Evolutionary conservation across 2,329 filamentous ascomycete species (phyloP).

Genomic region (Arthrocladium fulminans): DNA sequence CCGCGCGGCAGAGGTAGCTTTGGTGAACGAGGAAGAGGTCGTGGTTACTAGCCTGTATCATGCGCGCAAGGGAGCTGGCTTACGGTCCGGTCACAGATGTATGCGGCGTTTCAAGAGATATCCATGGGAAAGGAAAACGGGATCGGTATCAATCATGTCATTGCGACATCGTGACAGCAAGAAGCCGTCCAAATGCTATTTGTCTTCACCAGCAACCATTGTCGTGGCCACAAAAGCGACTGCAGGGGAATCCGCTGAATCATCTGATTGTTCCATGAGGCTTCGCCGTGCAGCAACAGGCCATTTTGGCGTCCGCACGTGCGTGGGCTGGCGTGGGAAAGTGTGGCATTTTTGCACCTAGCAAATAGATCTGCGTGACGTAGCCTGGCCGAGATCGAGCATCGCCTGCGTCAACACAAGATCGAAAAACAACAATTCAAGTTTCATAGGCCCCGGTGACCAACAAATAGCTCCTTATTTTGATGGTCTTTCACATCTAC

Average conservation of each 20-base stretch:
- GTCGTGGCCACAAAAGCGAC: no score
- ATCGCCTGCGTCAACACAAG: neutral
- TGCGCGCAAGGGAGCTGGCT: constrained; percentile 8
- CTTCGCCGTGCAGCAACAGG: no score
- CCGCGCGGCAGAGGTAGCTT: constrained; percentile 31
- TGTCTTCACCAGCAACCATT: no score
- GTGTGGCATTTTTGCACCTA: no score
- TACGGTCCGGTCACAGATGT: constrained; percentile 1
- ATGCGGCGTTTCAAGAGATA: constrained; percentile 9
- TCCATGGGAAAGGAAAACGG: constrained; percentile 1
- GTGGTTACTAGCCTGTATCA: constrained; percentile 10
- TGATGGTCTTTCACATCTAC: neutral
- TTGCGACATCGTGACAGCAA: no score
- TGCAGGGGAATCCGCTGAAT: no score
- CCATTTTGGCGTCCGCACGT: no score
- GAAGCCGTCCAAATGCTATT: no score
- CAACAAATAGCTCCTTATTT: neutral
- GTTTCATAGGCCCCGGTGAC: neutral
- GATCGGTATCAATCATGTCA: neutral
- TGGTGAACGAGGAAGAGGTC: constrained; percentile 25
- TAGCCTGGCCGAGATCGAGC: neutral
- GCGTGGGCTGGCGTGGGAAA: no score
- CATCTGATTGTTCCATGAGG: no score
- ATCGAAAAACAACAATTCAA: neutral
- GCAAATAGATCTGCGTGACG: neutral